phyloP scores from a whole-genome alignment of 2,329 filamentous ascomycete genomes.

The Aspergillus tanneri region DNA sequence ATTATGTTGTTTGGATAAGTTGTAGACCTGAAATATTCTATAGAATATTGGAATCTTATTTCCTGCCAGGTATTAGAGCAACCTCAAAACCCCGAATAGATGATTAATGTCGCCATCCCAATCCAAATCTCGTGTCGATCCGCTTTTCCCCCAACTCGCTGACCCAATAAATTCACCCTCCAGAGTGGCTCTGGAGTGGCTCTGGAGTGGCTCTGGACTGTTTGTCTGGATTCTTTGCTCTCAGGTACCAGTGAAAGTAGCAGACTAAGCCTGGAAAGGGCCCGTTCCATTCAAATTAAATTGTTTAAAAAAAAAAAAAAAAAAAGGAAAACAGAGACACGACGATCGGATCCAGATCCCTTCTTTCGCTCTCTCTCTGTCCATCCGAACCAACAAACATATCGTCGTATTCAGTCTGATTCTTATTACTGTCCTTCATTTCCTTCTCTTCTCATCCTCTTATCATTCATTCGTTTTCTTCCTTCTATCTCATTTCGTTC shows the following conservation, averaged over 20 bases:
- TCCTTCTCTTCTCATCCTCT: conserved; percentile 4
- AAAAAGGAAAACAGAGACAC: conserved; percentile 4
- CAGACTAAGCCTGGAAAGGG: not conserved
- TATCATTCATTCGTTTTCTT: conserved; percentile 5
- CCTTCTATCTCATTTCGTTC: not conserved
- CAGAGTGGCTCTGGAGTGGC: no score
- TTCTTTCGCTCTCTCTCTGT: conserved; percentile 13
- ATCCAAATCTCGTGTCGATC: conserved; percentile 18
- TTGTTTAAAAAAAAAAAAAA: conserved; percentile 2
- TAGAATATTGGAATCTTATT: no score
- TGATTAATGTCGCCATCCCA: no score
- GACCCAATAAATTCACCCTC: conserved; percentile 16
- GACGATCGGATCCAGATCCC: conserved; percentile 20
- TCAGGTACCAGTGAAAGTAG: conserved; percentile 2
- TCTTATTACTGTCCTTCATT: conserved; percentile 5
- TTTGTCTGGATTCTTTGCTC: no score
- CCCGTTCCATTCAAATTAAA: not conserved
- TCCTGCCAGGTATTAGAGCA: no score
- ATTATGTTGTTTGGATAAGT: no score
- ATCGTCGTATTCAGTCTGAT: conserved; percentile 10
- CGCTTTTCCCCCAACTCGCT: conserved; percentile 8
- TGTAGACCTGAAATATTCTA: no score
- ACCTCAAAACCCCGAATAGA: no score
- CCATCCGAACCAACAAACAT: not conserved
- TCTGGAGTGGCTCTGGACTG: conserved; percentile 17